Evolutionary conservation across 2,329 filamentous ascomycete genomes (phyloP).

Genomic region (Pseudogymnoascus sp.): DNA sequence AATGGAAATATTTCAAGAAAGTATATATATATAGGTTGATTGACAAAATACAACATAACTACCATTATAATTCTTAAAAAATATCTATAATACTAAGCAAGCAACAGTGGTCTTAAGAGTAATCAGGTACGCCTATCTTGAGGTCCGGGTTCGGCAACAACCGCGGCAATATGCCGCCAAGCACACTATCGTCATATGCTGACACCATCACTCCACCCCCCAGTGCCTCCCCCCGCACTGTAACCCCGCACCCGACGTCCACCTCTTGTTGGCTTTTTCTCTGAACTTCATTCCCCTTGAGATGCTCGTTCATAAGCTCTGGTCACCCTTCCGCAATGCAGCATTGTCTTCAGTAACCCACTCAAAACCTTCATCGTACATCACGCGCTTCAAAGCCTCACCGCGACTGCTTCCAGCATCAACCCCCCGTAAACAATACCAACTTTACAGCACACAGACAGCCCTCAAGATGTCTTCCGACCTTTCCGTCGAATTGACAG

Average conservation of each 20-base stretch:
- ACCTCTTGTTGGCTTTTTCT: background rate
- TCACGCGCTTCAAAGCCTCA: background rate
- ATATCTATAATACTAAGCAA: background rate
- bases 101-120: background rate
- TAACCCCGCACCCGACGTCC: background rate
- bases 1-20: background rate
- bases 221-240: background rate
- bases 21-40: background rate
- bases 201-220: background rate
- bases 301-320: background rate
- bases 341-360: background rate
- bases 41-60: background rate
- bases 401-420: background rate
- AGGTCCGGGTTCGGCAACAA: background rate
- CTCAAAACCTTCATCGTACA: background rate
- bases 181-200: background rate
- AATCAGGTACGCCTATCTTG: background rate
- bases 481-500: slow-evolving; percentile 52
- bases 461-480: slow-evolving; percentile 32
- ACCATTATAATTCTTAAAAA: background rate
- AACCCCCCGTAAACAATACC: background rate
- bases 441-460: background rate
- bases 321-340: background rate
- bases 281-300: background rate
- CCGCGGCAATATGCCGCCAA: slow-evolving; percentile 2